A percentile compares a stretch with the other conserved stretches of the same genome.
Conservation (phyloP, 1,284 basidiomycete species). For the Blastosporella zonata region DNA sequence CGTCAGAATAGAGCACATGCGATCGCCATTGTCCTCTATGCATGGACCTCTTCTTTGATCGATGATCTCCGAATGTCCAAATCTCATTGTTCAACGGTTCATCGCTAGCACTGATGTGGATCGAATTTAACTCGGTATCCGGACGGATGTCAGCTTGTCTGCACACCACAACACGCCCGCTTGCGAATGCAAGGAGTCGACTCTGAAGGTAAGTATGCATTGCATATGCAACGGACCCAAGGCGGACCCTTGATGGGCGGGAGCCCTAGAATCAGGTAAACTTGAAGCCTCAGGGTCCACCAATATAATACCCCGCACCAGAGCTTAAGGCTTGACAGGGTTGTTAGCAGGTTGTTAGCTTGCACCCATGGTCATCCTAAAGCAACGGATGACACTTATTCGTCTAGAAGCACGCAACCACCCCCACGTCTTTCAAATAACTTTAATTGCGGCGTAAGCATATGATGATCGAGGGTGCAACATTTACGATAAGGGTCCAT, state of each 20-base stretch:
- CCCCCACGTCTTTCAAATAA: not conserved
- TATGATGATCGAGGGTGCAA: not conserved
- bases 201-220: not conserved
- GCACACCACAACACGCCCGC: not conserved
- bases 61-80: not conserved
- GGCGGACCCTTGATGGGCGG: too few species aligned
- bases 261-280: not conserved
- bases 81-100: not conserved
- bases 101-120: not conserved
- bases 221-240: not conserved
- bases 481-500: not conserved
- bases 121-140: conserved; percentile 3
- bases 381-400: not conserved
- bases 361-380: not conserved
- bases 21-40: not conserved
- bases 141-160: not conserved
- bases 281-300: not conserved
- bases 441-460: not conserved
- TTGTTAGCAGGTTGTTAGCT: not conserved
- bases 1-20: not conserved
- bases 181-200: not conserved
- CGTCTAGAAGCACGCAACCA: not conserved
- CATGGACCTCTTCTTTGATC: not conserved
- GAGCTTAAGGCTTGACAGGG: not conserved
- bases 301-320: not conserved